phyloP scores from a whole-genome alignment of 164 flowering plant genomes.

The Annona cherimola region DNA sequence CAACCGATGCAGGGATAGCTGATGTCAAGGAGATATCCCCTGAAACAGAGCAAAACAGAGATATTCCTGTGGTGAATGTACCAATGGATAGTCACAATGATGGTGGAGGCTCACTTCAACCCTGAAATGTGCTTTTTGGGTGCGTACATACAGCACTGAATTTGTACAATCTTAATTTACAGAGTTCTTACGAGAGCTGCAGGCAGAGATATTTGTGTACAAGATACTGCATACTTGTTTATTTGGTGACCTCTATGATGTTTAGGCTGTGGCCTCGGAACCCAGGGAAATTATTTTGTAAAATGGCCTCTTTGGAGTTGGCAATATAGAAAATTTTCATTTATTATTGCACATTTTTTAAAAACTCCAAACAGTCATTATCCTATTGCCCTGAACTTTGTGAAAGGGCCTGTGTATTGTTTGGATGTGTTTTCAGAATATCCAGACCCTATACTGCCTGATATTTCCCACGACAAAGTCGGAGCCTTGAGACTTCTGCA shows the following conservation, averaged over 20 bases:
- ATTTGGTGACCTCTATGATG: not conserved
- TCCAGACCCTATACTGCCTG: too few relatives aligned
- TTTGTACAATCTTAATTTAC: not conserved
- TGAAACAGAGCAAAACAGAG: constrained; percentile 62
- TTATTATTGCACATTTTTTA: too few relatives aligned
- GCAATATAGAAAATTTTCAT: not conserved
- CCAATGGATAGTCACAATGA: constrained; percentile 37
- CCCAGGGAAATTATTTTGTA: not conserved
- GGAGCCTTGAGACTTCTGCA: too few relatives aligned
- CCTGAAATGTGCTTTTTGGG: constrained; percentile 16
- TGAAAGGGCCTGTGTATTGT: too few relatives aligned
- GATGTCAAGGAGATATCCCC: constrained; percentile 77
- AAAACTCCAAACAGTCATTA: too few relatives aligned
- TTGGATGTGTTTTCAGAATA: too few relatives aligned
- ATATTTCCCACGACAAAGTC: too few relatives aligned
- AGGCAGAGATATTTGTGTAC: not conserved
- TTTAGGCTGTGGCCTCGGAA: not conserved
- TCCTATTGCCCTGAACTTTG: too few relatives aligned
- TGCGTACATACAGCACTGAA: not conserved
- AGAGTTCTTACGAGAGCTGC: not conserved
- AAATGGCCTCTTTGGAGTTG: not conserved
- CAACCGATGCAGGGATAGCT: constrained; percentile 62
- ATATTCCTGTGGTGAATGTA: constrained; percentile 65
- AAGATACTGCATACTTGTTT: not conserved
- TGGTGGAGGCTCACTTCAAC: constrained; percentile 47